Evolutionary conservation across 306 rosid genomes (phyloP), one percentile per base, ranked within the genome.

Genomic region (Dryas alaskensis): DNA sequence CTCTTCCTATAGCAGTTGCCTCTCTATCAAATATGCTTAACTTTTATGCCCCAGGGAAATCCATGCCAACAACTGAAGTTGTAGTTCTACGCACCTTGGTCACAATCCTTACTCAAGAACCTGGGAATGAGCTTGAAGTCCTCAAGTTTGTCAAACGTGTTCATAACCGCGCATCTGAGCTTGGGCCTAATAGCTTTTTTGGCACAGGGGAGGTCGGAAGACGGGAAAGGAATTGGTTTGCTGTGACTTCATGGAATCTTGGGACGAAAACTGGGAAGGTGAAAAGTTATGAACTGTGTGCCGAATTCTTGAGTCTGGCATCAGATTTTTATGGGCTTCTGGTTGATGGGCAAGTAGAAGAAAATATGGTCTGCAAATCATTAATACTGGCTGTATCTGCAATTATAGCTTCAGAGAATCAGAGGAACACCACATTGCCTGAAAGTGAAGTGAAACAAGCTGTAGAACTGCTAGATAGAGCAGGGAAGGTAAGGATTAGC

Each of bases 171-270:
- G 95, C 90, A 48, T 71, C 89, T 52, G 92, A 94, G 74, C 80
- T 94, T 69, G 91, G 87, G 65, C 63, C 83, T 43, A 85, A 87
- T 74, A 49, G 81, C 76, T 94, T 94, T 83, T 94, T 87, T 72
- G 98, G 98, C 52, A 82, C 86, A 83, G 96, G 90, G 31, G 98
- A 91, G 78, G 86, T 83, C 43, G 97, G 97, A 81, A 81, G 80
- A 81, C 87, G 97, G 79, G 98, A 94, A 72, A 75, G 84, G 85
- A 91, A 94, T 31, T 94, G 97, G 98, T 94, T 88, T 83, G 88
- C 97, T 5, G 90, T 83, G 81, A 88, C 89, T 46, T 87, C 96
- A 42, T 94, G 98, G 98, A 94, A 94, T 82, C 82, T 84, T 22
- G 98, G 97, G 75, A 86, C 87, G 48, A 89, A 74, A 83, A 73